Evolutionary conservation across 257 asterid species (phyloP).

Genomic region (Phtheirospermum japonicum): DNA sequence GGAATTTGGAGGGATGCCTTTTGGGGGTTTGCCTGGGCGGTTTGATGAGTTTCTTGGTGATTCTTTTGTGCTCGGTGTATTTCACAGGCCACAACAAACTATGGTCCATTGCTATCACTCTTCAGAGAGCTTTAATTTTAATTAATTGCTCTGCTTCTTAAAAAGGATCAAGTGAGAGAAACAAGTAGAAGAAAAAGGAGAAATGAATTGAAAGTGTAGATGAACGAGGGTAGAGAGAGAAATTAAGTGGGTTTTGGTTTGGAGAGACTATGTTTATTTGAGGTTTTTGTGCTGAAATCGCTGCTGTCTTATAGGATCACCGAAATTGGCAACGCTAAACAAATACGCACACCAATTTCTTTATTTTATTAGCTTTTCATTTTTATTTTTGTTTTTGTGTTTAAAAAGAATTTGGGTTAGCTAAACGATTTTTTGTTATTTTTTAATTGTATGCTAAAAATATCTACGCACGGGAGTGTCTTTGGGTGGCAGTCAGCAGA

Average conservation of each 20-base stretch:
- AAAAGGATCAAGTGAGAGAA: neutral
- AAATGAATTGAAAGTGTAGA: slow-evolving; percentile 9
- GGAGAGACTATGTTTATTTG: slow-evolving; percentile 11
- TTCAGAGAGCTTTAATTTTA: too few species aligned
- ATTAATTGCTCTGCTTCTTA: neutral
- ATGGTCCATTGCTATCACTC: slow-evolving; percentile 49
- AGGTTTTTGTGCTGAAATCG: slow-evolving; percentile 31
- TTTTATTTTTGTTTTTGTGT: neutral
- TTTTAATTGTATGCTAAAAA: slow-evolving; percentile 22
- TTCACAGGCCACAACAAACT: slow-evolving; percentile 50
- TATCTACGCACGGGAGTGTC: slow-evolving; percentile 29
- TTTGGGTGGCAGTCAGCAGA: neutral
- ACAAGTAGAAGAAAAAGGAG: neutral
- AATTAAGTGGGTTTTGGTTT: slow-evolving; percentile 10
- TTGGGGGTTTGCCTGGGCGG: slow-evolving; percentile 32
- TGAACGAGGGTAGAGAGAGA: slow-evolving; percentile 1
- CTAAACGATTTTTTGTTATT: neutral
- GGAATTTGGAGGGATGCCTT: slow-evolving; percentile 18
- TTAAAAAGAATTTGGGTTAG: neutral
- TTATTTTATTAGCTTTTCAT: too few species aligned
- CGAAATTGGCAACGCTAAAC: slow-evolving; percentile 34
- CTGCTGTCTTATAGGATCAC: slow-evolving; percentile 60
- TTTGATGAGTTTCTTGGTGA: slow-evolving; percentile 42
- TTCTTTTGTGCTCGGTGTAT: slow-evolving; percentile 55
- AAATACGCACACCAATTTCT: slow-evolving; percentile 13